Base-by-base conservation (phyloP, 805 yeast genomes). In the Wickerhamomyces canadensis region DNA sequence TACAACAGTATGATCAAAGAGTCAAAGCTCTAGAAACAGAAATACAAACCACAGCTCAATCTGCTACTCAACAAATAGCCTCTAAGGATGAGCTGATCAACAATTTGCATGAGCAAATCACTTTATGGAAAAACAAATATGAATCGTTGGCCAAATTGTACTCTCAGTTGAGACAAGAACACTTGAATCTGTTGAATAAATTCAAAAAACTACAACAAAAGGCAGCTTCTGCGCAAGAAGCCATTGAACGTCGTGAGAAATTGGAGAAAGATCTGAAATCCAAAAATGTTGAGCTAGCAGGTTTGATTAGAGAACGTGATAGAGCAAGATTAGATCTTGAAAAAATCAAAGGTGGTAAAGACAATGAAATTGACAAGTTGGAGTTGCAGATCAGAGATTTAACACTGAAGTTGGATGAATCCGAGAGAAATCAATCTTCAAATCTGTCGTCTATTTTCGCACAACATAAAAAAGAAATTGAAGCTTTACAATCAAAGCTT, bases 91-190 rank as follows among this genome's bases (percentile, higher is more conserved):
- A 85, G 44, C 80, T 81, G 51, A 63, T 84, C 33, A 70, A 60
- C 37, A 68, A 72, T 37, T 57, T 86, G 32, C 87, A 82, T 51
- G 89, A 84, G 37, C 95, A 88, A 60, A 70, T 84, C 29, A 65
- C 60, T 19, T 72, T 75, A 43, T 89, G 96, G 95, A 78, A 84
- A 44, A 76, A 75, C 37, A 89, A 89, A 64, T 89, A 89, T 61
- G 96, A 88, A 54, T 73, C 93, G 0, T 69, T 89, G 44, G 96
- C 96, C 6, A 86, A 86, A 53, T 68, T 89, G 46, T 89, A 89
- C 59, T 80, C 95, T 2, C 96, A 88, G 61, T 68, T 89, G 49
- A 81, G 97, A 55, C 94, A 85, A 61, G 97, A 89, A 61, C 96
- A 89, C 56, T 69, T 89, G 52, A 83, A 80, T 44, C 62, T 88